Percentiles rank a stretch among this genome's conserved stretches.
Conservation (phyloP, 2,329 filamentous ascomycete genomes). For the Colletotrichum karsti region DNA sequence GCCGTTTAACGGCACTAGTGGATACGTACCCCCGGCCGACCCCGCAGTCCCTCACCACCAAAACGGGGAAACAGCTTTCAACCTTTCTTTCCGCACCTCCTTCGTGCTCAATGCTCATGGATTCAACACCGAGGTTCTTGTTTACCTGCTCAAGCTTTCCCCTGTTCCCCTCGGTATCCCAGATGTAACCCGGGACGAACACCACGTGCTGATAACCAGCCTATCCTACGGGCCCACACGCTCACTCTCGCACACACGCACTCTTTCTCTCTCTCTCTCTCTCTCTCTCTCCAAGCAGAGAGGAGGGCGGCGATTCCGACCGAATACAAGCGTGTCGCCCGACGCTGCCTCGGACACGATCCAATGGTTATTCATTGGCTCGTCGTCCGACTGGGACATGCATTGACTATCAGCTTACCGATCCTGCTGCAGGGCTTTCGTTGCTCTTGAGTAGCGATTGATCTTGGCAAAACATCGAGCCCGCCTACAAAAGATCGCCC, state of each 20-base stretch:
- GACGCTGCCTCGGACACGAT: neutral
- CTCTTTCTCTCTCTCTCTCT: too few relatives aligned
- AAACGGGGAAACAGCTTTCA: neutral
- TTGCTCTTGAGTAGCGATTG: neutral
- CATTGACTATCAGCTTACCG: neutral
- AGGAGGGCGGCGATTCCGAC: slow-evolving; percentile 11
- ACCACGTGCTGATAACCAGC: slow-evolving; percentile 15
- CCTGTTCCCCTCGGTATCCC: neutral
- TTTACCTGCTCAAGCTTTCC: neutral
- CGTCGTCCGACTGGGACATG: neutral
- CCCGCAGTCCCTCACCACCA: slow-evolving; percentile 1
- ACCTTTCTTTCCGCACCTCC: neutral
- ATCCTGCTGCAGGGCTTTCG: neutral
- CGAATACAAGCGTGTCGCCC: slow-evolving; percentile 23
- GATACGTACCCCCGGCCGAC: neutral
- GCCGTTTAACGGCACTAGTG: neutral
- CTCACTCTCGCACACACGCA: too few relatives aligned
- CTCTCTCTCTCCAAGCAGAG: too few relatives aligned
- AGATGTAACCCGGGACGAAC: neutral
- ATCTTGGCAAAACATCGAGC: slow-evolving; percentile 3
- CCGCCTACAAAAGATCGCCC: slow-evolving; percentile 15
- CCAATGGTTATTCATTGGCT: neutral
- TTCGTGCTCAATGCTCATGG: neutral
- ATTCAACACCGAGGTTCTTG: neutral
- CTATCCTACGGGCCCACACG: neutral